Conservation (phyloP, 768 basidiomycete genomes). For the Tylopilus felleus region DNA sequence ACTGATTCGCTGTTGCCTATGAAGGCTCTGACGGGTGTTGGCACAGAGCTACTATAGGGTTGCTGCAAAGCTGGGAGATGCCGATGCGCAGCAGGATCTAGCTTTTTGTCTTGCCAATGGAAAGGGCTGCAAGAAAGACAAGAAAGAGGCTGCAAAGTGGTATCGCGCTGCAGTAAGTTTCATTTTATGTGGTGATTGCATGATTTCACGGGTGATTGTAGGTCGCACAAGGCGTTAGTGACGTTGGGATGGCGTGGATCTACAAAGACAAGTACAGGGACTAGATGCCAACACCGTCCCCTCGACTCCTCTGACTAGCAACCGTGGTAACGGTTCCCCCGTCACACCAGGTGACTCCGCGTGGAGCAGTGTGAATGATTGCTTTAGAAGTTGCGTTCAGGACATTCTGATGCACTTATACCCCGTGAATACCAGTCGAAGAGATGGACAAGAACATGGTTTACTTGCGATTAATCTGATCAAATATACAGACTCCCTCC, state of each 20-base stretch:
- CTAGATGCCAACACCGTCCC: slow-evolving; percentile 5
- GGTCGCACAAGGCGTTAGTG: slow-evolving; percentile 72
- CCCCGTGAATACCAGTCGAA: slow-evolving; percentile 22
- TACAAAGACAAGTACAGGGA: slow-evolving; percentile 76
- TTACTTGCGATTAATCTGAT: slow-evolving; percentile 23
- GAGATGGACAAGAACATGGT: slow-evolving; percentile 13
- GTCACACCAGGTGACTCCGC: slow-evolving; percentile 8
- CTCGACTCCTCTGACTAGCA: background rate
- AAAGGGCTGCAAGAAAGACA: slow-evolving; percentile 86
- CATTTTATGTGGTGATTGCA: background rate
- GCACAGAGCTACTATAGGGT: slow-evolving; percentile 76
- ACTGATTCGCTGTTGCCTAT: background rate
- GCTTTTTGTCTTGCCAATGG: slow-evolving; percentile 85
- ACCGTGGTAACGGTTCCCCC: slow-evolving; percentile 3
- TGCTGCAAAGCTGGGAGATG: slow-evolving; percentile 80
- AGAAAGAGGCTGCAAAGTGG: slow-evolving; percentile 84
- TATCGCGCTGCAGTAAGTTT: slow-evolving; percentile 76
- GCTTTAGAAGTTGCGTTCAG: slow-evolving; percentile 1
- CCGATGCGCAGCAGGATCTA: slow-evolving; percentile 83
- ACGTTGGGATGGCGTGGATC: slow-evolving; percentile 86
- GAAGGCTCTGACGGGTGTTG: background rate
- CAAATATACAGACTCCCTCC: slow-evolving; percentile 28
- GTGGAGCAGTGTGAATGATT: slow-evolving; percentile 7
- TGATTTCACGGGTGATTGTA: slow-evolving; percentile 19
- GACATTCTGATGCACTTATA: slow-evolving; percentile 18